Conservation (phyloP, 208 protist genomes). For the Hexamita inflata region DNA sequence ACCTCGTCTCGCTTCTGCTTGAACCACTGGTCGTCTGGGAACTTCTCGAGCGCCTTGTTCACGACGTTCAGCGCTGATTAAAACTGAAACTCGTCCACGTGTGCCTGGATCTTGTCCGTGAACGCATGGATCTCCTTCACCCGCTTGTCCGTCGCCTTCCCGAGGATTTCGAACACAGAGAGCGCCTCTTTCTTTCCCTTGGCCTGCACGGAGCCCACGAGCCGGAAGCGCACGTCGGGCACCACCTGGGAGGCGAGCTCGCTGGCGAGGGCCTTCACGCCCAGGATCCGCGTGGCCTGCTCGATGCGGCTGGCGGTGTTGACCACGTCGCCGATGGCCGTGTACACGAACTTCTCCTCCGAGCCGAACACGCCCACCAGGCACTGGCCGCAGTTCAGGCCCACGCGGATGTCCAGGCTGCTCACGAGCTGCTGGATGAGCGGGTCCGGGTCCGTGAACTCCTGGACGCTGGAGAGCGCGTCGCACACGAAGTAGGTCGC, state of each 20-base stretch:
- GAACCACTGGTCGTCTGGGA: no score
- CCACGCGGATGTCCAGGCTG: background rate
- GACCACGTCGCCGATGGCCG: conserved; percentile 4
- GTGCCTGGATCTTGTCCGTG: no score
- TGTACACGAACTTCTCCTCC: background rate
- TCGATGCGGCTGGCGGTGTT: conserved; percentile 6
- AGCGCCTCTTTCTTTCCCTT: conserved; percentile 8
- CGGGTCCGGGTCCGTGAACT: background rate
- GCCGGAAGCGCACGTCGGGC: background rate
- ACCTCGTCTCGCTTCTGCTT: no score
- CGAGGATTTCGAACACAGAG: background rate
- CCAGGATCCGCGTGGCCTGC: background rate
- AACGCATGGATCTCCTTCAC: no score
- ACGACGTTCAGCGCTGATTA: no score
- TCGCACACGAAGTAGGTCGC: background rate
- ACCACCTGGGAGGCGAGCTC: background rate
- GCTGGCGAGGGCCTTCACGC: background rate
- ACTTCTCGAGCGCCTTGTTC: no score
- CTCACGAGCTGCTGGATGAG: no score
- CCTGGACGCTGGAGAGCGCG: background rate
- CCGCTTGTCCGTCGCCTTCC: no score
- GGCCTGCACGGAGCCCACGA: background rate
- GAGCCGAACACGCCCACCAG: conserved; percentile 10
- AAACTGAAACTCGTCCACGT: no score
- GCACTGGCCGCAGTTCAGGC: background rate